Base-by-base conservation (phyloP, 768 basidiomycete species). In the Russula earlei region DNA sequence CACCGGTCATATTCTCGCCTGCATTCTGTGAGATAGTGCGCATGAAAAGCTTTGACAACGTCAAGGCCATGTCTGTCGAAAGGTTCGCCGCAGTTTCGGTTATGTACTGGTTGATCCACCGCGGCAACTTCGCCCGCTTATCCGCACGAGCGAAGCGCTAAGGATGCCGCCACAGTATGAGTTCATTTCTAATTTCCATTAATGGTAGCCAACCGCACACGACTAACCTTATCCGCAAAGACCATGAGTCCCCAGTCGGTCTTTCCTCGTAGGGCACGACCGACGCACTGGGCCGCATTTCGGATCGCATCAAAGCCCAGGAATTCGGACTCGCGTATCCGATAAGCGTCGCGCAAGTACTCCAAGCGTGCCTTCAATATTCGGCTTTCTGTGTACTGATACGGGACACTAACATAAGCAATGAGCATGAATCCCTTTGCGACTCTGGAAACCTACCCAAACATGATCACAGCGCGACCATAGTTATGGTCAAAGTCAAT, bases 401-500 rank as follows among this genome's bases (percentile, higher is more conserved):
- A 96, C 15, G 92, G 93, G 11, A 95, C 88, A 24, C 91, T 93
- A 19, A 36, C 42, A 9, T 62, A 40, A 48, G 42, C 19, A 31
- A 25, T 49, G 48, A 44, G 48, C 15, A 19, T 29, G 36, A 31
- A 33, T 0, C 25, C n/a, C 17, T 41, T 37, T 34, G 41, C 7
- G 14, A 24, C 52, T 8, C 17, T 29, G 7, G 60, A 29, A 69
- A 68, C 78, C 52, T 68, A 92, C 91, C 96, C 96, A 74, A 99
- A 98, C 96, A 99, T 97, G 68, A 99, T 92, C 67, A 98, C 93
- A 63, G 96, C 96, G 48, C 96, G 81, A 2, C 96, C 96, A 67
- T 98, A 99, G 68, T 99, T 97, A 71, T 99, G 96, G 68, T 99
- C 96, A 66, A 99, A 99, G 82, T 99, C 96, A 65, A 99, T 99